A percentile compares a stretch with the other conserved stretches of the same genome.
Conservation (phyloP, 1,284 basidiomycete species). For the Rhodotorula sp. region DNA sequence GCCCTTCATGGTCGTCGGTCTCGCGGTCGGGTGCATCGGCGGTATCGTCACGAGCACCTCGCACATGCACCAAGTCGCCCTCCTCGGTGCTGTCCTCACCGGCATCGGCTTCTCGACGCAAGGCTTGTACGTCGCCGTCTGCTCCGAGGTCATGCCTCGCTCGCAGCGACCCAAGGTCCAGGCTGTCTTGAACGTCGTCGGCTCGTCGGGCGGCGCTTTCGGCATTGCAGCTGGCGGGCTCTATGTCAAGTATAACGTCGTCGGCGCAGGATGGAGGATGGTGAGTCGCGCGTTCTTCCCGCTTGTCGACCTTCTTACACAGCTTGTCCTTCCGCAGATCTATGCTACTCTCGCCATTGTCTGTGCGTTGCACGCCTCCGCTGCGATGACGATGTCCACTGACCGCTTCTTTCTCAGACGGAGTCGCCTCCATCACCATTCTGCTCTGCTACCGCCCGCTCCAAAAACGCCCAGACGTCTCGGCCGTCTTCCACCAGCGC, state of each 20-base stretch:
- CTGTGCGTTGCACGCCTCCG: not conserved
- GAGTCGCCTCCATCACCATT: not conserved
- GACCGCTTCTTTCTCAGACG: not conserved
- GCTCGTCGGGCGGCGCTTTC: not conserved
- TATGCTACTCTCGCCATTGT: conserved; percentile 2
- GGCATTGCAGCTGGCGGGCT: not conserved
- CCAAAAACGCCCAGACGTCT: not conserved
- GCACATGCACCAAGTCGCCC: not conserved
- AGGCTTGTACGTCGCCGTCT: not conserved
- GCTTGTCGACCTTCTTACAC: too few species aligned
- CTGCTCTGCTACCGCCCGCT: not conserved
- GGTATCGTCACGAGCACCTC: not conserved
- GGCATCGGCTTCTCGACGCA: not conserved
- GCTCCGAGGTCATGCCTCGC: not conserved
- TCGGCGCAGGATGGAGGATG: conserved; percentile 5
- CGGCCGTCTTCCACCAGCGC: conserved; percentile 4
- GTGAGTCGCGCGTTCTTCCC: too few species aligned
- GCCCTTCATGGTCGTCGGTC: conserved; percentile 1
- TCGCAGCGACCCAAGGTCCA: not conserved
- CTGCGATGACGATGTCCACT: not conserved
- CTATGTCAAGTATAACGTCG: conserved; percentile 1
- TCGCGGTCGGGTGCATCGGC: not conserved
- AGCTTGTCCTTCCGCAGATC: not conserved
- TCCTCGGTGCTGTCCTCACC: conserved; percentile 1
- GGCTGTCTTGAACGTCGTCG: not conserved